These are phyloP conservation scores for Kwoniella sp. DNA, from an alignment of 768 basidiomycete species.

Conservation along the genomic window DNA sequence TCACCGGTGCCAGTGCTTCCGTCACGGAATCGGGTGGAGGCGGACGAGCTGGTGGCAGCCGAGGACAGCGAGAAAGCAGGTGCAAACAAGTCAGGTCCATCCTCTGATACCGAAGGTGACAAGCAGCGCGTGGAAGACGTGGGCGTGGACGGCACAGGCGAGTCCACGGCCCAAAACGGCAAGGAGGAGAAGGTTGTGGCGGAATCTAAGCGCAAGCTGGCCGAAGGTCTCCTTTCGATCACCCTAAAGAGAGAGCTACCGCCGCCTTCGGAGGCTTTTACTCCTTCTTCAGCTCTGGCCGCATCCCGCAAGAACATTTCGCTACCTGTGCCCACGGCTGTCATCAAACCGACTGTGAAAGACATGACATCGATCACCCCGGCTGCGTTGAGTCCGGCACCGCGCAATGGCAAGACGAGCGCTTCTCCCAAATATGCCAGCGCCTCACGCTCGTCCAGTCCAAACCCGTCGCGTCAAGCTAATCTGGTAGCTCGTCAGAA, in stretches of 20 bases:
- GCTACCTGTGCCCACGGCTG: neutral
- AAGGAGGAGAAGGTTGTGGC: neutral
- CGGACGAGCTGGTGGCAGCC: neutral
- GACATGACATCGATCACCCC: too few species aligned
- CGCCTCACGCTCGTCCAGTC: too few species aligned
- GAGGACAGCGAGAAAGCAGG: neutral
- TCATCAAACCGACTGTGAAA: too few species aligned
- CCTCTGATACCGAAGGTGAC: neutral
- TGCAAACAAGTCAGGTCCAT: too few species aligned
- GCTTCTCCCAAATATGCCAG: too few species aligned
- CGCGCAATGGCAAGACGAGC: too few species aligned
- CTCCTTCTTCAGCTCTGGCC: neutral
- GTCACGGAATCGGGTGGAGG: neutral
- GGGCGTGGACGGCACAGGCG: neutral
- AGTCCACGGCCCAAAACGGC: neutral
- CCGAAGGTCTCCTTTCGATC: neutral
- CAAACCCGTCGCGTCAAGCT: too few species aligned
- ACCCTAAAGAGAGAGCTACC: conserved; percentile 8
- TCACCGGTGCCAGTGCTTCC: conserved; percentile 9
- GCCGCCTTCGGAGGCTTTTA: conserved; percentile 2
- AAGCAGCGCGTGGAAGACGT: neutral
- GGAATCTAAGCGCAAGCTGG: neutral
- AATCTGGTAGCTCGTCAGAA: conserved; percentile 3
- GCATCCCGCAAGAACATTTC: neutral
- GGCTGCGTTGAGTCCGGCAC: too few species aligned